These are phyloP conservation scores for Mallotus repandus DNA, from an alignment of 441 rosid genomes.

Conservation along the genomic window DNA sequence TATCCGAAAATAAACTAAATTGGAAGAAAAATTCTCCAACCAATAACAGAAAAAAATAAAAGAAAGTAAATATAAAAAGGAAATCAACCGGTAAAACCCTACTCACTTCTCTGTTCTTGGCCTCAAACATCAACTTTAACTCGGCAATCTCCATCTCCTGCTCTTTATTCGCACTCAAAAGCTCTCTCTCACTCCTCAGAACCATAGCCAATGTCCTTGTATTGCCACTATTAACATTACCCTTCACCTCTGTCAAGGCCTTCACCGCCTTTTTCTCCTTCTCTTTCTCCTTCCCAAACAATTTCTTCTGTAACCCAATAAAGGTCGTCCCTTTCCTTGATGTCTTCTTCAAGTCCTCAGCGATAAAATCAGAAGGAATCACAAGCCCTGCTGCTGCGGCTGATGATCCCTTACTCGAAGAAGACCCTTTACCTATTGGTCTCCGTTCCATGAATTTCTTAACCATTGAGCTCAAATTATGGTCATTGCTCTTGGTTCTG, in stretches of 20 bases:
- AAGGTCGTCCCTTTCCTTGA: slow-evolving; percentile 46
- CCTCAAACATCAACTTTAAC: slow-evolving; percentile 53
- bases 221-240: slow-evolving; percentile 33
- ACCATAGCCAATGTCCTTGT: slow-evolving; percentile 93
- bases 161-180: slow-evolving; percentile 66
- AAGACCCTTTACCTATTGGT: slow-evolving; percentile 15
- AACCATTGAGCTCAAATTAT: slow-evolving; percentile 50
- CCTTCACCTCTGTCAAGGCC: slow-evolving; percentile 69
- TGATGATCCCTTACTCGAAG: slow-evolving; percentile 1
- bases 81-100: neutral
- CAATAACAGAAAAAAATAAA: no score
- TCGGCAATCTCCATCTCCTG: slow-evolving; percentile 57
- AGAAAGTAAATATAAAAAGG: neutral
- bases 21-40: neutral
- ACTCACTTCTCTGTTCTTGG: slow-evolving; percentile 67
- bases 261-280: slow-evolving; percentile 44
- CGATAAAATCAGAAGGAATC: slow-evolving; percentile 57
- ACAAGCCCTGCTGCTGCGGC: slow-evolving; percentile 31
- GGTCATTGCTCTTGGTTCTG: slow-evolving; percentile 28
- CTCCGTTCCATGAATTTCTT: slow-evolving; percentile 40
- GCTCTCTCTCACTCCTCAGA: slow-evolving; percentile 90
- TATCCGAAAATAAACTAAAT: no score
- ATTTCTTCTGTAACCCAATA: slow-evolving; percentile 65
- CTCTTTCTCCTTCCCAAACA: slow-evolving; percentile 64
- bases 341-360: slow-evolving; percentile 68